Conservation (phyloP, 2,329 filamentous ascomycete genomes). For the Aureobasidium melanogenum region DNA sequence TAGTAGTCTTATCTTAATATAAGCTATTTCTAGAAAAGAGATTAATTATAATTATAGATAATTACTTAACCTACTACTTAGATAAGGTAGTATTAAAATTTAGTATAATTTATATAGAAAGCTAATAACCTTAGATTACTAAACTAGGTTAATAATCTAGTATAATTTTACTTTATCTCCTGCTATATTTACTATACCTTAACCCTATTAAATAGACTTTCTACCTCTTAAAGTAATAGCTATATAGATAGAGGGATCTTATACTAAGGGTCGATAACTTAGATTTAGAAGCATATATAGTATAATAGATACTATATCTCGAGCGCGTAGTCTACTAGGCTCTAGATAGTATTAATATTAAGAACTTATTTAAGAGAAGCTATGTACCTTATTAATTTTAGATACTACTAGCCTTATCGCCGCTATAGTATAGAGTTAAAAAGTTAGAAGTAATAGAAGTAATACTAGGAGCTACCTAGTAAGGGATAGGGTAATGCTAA, state of each 20-base stretch:
- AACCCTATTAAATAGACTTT: neutral
- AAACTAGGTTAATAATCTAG: neutral
- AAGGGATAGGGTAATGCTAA: too few species aligned
- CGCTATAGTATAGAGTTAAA: too few species aligned
- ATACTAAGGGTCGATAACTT: neutral
- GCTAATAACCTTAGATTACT: neutral
- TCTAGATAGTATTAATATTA: neutral
- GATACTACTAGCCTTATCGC: too few species aligned
- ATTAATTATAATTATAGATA: neutral
- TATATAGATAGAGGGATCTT: neutral
- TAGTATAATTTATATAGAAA: too few species aligned
- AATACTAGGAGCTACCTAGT: too few species aligned
- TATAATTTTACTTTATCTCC: neutral
- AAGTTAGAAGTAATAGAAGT: too few species aligned
- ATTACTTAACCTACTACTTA: neutral
- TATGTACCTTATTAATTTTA: neutral
- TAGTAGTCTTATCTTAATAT: neutral
- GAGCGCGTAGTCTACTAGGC: neutral
- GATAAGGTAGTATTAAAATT: neutral
- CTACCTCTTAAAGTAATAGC: neutral
- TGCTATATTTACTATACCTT: neutral
- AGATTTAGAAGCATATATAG: neutral
- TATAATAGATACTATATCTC: neutral
- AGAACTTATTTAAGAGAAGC: neutral
- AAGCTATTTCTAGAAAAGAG: neutral